Evolutionary conservation across 2,329 filamentous ascomycete genomes (phyloP), one percentile per base, ranked within the genome.

Genomic region (Byssoonygena ceratinophila): DNA sequence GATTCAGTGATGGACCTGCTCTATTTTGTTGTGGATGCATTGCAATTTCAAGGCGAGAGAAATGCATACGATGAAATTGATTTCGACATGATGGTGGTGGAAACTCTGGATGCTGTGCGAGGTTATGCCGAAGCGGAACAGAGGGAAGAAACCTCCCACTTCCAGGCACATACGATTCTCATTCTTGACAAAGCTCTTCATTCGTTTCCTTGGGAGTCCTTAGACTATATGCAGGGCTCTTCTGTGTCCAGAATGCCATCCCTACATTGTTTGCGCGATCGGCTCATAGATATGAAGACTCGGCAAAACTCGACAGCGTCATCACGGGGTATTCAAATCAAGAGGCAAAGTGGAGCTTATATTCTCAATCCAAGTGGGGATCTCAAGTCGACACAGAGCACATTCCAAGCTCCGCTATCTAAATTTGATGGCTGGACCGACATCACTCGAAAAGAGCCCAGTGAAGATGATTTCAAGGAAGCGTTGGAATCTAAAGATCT

Each of bases 11-110:
- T 84, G 59, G 92, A 98, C 65, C 73, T 98, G 25, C 78, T 98
- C 2, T 97, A 96, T 70, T 97, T 97, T 64, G 86, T 97, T 1
- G 84, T 98, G 4, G 92, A 98, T 62, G 90, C 97, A 48, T 75
- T 98, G 2, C 92, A 97, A 65, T 97, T 98, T 68, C 87, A 95
- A 60, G 92, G 92, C 14, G 94, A 98, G 70, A 80, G 83, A 45
- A 98, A 97, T 64, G 92, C 94, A 0, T 96, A 96, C 68, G 92
- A 98, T 61, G 92, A 98, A 70, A 87, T 98, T 57, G 91, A 97
- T 67, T 94, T 97, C 64, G 92, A 98, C 60, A 73, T 77, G 59
- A 94, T 98, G 80, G 82, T 90, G 4, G 77, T 97, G 36, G 89
- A 95, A 60, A 87, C 87, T 0, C 78, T 88, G 36, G 91, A 96